Conservation (phyloP, 2,329 filamentous ascomycete species). For the Pseudocercospora eumusae region DNA sequence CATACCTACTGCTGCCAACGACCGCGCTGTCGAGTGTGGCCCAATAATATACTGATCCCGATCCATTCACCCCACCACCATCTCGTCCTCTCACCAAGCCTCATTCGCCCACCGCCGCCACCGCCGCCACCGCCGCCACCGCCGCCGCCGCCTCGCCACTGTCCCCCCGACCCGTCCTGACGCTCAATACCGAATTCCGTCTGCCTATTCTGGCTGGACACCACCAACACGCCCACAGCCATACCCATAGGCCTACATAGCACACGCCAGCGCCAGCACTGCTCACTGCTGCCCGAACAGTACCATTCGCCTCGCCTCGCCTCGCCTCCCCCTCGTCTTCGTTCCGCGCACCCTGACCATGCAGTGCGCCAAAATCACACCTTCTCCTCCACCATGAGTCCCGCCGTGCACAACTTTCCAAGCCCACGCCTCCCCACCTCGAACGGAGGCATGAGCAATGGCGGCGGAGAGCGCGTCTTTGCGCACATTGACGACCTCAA, state of each 20-base stretch:
- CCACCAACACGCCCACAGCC: slow-evolving; percentile 3
- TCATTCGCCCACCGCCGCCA: neutral
- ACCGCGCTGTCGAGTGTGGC: too few species aligned
- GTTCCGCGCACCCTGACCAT: slow-evolving; percentile 13
- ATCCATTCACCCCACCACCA: neutral
- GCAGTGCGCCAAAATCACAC: slow-evolving; percentile 2
- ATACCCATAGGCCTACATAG: neutral
- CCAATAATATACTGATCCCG: too few species aligned
- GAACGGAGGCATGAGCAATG: slow-evolving; percentile 18
- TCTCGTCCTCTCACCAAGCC: neutral
- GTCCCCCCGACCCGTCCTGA: too few species aligned
- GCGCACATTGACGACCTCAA: slow-evolving; percentile 49
- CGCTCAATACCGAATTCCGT: neutral
- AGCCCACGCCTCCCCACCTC: neutral
- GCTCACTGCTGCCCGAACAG: neutral
- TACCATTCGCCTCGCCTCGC: neutral
- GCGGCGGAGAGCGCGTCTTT: slow-evolving; percentile 33
- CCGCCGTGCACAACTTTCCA: slow-evolving; percentile 11
- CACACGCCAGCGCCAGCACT: neutral
- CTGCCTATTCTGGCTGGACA: neutral
- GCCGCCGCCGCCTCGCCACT: too few species aligned
- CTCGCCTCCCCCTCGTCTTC: neutral
- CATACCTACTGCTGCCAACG: too few species aligned
- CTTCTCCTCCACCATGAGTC: slow-evolving; percentile 18
- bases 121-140: too few species aligned